Percentiles rank a stretch among this genome's conserved stretches.
Evolutionary conservation across 768 basidiomycete genomes (phyloP).

Genomic region (Suillus occidentalis): DNA sequence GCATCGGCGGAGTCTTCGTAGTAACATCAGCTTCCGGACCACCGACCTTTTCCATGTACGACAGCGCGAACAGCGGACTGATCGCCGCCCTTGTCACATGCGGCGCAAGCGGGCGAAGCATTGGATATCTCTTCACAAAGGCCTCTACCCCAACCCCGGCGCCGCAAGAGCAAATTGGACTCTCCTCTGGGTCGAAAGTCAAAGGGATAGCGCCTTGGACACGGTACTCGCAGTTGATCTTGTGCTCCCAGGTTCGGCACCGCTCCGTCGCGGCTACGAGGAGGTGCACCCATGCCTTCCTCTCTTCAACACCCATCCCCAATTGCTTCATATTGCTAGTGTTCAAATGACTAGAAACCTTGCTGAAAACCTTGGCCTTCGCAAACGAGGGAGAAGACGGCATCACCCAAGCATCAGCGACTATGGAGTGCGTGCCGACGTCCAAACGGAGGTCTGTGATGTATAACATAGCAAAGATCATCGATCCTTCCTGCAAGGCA

Average conservation of each 20-base stretch:
- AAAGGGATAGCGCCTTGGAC: slow-evolving; percentile 36
- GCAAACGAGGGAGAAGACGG: background rate
- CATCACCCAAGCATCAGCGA: background rate
- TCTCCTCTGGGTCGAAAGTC: slow-evolving; percentile 32
- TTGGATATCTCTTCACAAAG: slow-evolving; percentile 39
- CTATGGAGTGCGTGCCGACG: background rate
- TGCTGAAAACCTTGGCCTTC: background rate
- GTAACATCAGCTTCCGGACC: background rate
- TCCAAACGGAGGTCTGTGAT: background rate
- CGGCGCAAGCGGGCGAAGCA: slow-evolving; percentile 30
- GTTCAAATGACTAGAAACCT: background rate
- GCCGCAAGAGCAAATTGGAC: slow-evolving; percentile 56
- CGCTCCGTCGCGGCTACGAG: slow-evolving; percentile 53
- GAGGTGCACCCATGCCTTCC: slow-evolving; percentile 46
- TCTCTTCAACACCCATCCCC: background rate
- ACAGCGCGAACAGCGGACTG: slow-evolving; percentile 51
- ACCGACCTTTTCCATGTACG: slow-evolving; percentile 43
- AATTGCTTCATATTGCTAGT: slow-evolving; percentile 22
- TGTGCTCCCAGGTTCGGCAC: slow-evolving; percentile 54
- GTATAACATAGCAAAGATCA: background rate
- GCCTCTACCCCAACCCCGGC: slow-evolving; percentile 44
- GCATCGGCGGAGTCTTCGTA: background rate
- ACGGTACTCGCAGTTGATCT: slow-evolving; percentile 47
- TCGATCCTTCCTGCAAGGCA: background rate
- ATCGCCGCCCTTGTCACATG: slow-evolving; percentile 52